Percentiles rank a stretch among this genome's conserved stretches.
Evolutionary conservation across 345 rosid genomes (phyloP).

Genomic region (Brassica napus): DNA sequence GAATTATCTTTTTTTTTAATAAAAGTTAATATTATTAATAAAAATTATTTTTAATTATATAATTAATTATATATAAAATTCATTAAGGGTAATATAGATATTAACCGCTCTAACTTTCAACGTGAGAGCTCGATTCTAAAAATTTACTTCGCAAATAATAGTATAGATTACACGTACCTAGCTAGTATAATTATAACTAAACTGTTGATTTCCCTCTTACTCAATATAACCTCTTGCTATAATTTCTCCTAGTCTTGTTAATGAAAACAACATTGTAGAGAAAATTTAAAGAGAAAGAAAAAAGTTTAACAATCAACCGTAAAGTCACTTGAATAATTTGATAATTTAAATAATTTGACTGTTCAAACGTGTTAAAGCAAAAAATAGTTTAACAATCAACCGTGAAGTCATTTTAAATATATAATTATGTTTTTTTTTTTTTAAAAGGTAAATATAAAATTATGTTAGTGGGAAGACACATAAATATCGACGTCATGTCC

Average conservation of each 20-base stretch:
- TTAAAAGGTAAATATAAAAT: not conserved
- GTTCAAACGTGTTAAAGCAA: no score
- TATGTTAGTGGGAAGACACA: conserved; percentile 33
- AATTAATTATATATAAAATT: no score
- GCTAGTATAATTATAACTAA: not conserved
- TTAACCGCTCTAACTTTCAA: no score
- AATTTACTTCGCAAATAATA: no score
- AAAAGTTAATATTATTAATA: no score
- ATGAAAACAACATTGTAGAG: not conserved
- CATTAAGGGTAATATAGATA: no score
- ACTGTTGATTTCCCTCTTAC: not conserved
- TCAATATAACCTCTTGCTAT: not conserved
- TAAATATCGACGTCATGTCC: conserved; percentile 31
- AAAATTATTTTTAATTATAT: no score
- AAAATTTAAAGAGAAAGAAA: not conserved
- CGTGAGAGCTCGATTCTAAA: no score
- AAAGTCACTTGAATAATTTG: not conserved
- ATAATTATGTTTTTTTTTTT: not conserved
- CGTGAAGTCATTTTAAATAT: no score
- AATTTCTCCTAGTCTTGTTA: not conserved
- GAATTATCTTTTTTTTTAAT: no score
- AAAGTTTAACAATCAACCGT: not conserved
- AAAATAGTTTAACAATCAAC: no score
- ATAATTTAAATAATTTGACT: no score
- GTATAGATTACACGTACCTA: not conserved